Percentiles rank a stretch among this genome's conserved stretches.
These are phyloP conservation scores for Fusarium sp. DNA, from an alignment of 2,329 filamentous ascomycete genomes.

Conservation along the genomic window DNA sequence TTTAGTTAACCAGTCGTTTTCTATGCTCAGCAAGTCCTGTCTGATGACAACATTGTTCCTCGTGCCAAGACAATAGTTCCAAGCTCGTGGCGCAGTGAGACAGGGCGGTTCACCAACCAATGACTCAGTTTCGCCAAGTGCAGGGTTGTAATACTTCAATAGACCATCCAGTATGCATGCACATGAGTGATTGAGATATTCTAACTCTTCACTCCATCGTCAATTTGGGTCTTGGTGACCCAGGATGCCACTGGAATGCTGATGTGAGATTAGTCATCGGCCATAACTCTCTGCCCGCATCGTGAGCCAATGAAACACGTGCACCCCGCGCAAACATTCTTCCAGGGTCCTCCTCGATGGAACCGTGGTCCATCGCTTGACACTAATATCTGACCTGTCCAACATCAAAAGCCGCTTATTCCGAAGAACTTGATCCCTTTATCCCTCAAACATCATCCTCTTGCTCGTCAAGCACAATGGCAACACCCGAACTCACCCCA, in stretches of 20 bases:
- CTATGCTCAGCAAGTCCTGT: not conserved
- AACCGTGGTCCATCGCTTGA: not conserved
- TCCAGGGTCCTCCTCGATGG: not conserved
- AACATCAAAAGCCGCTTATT: not conserved
- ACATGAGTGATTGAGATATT: not conserved
- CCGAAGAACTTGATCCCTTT: not conserved
- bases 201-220: not conserved
- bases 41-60: not conserved
- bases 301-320: not conserved
- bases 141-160: not conserved
- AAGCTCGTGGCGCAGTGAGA: not conserved
- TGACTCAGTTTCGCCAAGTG: not conserved
- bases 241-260: not conserved
- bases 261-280: not conserved
- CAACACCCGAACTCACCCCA: slow-evolving; percentile 3
- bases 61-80: not conserved
- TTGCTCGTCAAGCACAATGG: not conserved
- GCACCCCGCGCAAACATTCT: not conserved
- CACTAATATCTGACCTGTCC: not conserved
- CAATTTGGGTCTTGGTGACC: not conserved
- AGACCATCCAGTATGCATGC: not conserved
- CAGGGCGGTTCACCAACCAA: not conserved
- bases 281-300: not conserved
- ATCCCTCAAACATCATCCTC: not conserved
- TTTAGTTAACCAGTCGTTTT: not conserved